These are phyloP conservation scores for Periglandula ipomoeae DNA, from an alignment of 2,329 filamentous ascomycete genomes.

Conservation along the genomic window DNA sequence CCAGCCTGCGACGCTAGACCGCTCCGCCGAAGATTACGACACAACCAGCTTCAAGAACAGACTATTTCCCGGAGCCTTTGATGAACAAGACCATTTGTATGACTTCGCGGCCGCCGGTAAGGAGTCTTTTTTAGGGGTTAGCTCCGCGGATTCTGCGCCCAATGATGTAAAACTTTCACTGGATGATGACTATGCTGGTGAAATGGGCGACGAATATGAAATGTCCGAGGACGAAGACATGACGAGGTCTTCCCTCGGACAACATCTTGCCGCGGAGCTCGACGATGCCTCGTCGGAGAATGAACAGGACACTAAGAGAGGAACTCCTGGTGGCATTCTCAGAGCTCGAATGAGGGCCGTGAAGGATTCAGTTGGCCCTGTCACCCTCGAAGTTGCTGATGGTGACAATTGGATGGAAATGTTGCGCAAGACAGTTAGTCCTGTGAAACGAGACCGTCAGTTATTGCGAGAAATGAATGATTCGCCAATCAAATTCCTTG, in stretches of 20 bases:
- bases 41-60: slow-evolving; percentile 46
- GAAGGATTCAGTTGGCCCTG: slow-evolving; percentile 49
- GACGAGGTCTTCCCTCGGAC: slow-evolving; percentile 68
- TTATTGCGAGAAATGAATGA: slow-evolving; percentile 54
- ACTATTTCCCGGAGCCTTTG: slow-evolving; percentile 72
- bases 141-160: slow-evolving; percentile 74
- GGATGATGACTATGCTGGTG: slow-evolving; percentile 45
- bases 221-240: slow-evolving; percentile 61
- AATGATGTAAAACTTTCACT: slow-evolving; percentile 49
- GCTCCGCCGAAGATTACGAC: slow-evolving; percentile 38
- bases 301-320: slow-evolving; percentile 35
- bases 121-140: slow-evolving; percentile 87
- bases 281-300: slow-evolving; percentile 47
- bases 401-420: slow-evolving; percentile 91
- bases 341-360: slow-evolving; percentile 55
- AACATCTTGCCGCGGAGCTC: slow-evolving; percentile 69
- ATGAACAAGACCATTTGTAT: slow-evolving; percentile 46
- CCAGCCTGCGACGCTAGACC: slow-evolving; percentile 13
- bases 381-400: slow-evolving; percentile 51
- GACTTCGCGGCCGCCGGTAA: slow-evolving; percentile 46
- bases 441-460: slow-evolving; percentile 82
- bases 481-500: slow-evolving; percentile 29
- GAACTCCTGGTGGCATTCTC: slow-evolving; percentile 51
- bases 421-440: slow-evolving; percentile 86
- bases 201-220: slow-evolving; percentile 69